Percentiles rank a stretch among this genome's conserved stretches.
phyloP scores from a whole-genome alignment of 2,329 filamentous ascomycete species.

The Claviceps spartinae region DNA sequence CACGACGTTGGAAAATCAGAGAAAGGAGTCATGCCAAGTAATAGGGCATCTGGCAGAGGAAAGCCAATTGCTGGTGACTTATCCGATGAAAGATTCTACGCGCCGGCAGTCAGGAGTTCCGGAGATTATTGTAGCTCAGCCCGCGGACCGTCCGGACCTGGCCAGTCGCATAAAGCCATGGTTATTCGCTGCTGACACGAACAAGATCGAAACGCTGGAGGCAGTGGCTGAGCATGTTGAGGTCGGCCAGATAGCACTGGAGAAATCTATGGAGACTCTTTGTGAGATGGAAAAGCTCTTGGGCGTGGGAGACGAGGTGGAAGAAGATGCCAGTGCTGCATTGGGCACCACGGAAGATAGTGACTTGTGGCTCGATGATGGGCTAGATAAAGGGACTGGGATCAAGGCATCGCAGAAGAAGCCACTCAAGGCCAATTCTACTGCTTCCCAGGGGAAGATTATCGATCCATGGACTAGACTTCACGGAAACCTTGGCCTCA shows the following conservation, averaged over 20 bases:
- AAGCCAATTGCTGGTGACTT: constrained; percentile 44
- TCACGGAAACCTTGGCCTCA: constrained; percentile 40
- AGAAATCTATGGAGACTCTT: constrained; percentile 35
- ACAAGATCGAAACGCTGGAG: constrained; percentile 45
- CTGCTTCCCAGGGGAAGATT: constrained; percentile 2
- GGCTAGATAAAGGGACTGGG: constrained; percentile 9
- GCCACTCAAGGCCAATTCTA: constrained; percentile 10
- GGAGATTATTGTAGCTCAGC: constrained; percentile 25
- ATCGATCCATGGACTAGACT: constrained; percentile 36
- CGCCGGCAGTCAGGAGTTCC: constrained; percentile 27
- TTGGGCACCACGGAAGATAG: constrained; percentile 13
- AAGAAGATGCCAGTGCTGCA: constrained; percentile 11
- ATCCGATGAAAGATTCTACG: constrained; percentile 27
- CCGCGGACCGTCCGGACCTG: constrained; percentile 25
- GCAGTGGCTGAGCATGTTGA: constrained; percentile 46
- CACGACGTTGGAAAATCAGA: constrained; percentile 33
- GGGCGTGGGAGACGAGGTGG: constrained; percentile 17
- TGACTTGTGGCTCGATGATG: constrained; percentile 23
- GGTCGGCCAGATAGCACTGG: constrained; percentile 40
- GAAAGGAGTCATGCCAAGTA: constrained; percentile 34
- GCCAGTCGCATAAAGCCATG: constrained; percentile 38
- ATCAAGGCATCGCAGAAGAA: constrained; percentile 1
- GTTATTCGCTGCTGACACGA: constrained; percentile 46
- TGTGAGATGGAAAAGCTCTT: constrained; percentile 36
- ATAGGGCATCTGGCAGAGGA: constrained; percentile 45